Conservation (phyloP, 495 filamentous ascomycete species). For the Staphylotrichum longicolle region DNA sequence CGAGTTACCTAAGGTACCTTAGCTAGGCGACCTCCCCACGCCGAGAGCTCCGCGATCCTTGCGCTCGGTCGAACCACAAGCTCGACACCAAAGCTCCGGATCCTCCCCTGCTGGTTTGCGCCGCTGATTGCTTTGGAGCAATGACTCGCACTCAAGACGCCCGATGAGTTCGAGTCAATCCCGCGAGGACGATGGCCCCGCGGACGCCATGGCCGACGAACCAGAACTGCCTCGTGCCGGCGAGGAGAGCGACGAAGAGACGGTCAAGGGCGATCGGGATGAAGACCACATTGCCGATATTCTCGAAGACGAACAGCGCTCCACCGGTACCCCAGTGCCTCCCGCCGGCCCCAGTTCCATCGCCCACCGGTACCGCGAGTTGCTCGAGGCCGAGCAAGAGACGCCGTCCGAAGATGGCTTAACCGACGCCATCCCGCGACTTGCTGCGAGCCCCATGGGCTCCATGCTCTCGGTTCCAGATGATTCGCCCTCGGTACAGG, state of each 20-base stretch:
- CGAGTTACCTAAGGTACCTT: not conserved
- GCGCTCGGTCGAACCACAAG: not conserved
- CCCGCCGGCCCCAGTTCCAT: slow-evolving; percentile 36
- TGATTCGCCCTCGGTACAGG: slow-evolving; percentile 85
- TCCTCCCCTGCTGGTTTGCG: not conserved
- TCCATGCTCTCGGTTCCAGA: slow-evolving; percentile 71
- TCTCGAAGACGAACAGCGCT: slow-evolving; percentile 39
- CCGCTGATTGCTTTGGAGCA: slow-evolving; percentile 20
- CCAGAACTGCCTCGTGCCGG: slow-evolving; percentile 37
- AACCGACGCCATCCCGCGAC: slow-evolving; percentile 38
- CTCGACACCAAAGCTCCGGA: not conserved
- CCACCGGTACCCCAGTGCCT: slow-evolving; percentile 27
- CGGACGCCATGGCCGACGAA: slow-evolving; percentile 42
- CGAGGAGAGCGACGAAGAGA: slow-evolving; percentile 45
- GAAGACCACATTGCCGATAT: slow-evolving; percentile 43
- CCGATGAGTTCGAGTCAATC: slow-evolving; percentile 52
- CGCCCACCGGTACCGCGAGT: slow-evolving; percentile 47
- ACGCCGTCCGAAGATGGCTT: slow-evolving; percentile 49
- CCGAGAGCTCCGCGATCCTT: slow-evolving; percentile 4
- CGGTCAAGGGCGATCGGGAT: slow-evolving; percentile 42
- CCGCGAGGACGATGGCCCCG: slow-evolving; percentile 48
- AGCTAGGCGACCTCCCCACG: not conserved
- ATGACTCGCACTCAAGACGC: slow-evolving; percentile 37
- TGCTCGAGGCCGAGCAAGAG: slow-evolving; percentile 42
- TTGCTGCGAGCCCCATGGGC: slow-evolving; percentile 47